Evolutionary conservation across 495 filamentous ascomycete genomes (phyloP).

Genomic region (Tuber indicum): DNA sequence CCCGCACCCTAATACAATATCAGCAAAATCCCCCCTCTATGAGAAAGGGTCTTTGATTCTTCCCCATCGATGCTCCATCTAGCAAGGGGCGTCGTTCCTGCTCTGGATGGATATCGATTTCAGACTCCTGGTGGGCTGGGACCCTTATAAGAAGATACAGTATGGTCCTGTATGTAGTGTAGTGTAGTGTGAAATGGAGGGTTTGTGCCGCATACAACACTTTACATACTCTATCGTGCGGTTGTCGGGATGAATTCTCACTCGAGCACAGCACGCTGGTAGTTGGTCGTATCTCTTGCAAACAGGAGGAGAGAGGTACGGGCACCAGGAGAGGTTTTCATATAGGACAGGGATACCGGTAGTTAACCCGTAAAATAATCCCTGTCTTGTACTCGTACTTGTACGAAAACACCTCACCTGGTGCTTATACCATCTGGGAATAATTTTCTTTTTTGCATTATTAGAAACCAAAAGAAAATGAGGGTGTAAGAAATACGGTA

Average conservation of each 20-base stretch:
- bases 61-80: not conserved
- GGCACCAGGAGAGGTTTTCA: no score
- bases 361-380: no score
- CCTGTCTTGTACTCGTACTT: no score
- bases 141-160: not conserved
- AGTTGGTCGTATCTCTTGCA: not conserved
- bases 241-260: not conserved
- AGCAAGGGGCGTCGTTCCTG: not conserved
- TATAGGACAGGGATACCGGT: no score
- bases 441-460: not conserved
- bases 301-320: not conserved
- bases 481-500: not conserved
- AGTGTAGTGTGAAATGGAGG: not conserved
- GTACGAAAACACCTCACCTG: no score
- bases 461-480: not conserved
- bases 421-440: not conserved
- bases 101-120: not conserved
- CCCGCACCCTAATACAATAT: not conserved
- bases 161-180: not conserved
- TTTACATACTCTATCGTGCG: not conserved
- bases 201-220: not conserved
- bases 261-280: not conserved
- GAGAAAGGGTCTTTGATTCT: not conserved
- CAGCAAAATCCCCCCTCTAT: not conserved
- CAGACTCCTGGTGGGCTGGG: not conserved